Evolutionary conservation across 2,329 filamentous ascomycete species (phyloP).

Genomic region (Diaporthe citriasiana): DNA sequence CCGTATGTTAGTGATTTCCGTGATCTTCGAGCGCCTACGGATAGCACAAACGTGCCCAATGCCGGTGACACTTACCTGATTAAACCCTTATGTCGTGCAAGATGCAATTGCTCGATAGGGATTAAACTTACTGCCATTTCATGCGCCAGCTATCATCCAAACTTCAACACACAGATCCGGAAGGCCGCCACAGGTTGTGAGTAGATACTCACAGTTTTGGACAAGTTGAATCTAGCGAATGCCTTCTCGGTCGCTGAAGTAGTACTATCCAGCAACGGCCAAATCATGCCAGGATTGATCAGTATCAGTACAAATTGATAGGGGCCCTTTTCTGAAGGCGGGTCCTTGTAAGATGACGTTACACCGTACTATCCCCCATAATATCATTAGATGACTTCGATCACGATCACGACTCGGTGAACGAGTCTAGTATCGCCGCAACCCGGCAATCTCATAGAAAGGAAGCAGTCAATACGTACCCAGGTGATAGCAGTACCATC

Average conservation of each 20-base stretch:
- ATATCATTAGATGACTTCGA: not conserved
- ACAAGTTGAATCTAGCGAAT: not conserved
- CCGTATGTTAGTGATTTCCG: not conserved
- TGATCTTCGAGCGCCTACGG: no score
- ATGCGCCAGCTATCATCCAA: not conserved
- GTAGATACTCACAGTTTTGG: slow-evolving; percentile 9
- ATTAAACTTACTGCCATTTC: slow-evolving; percentile 2
- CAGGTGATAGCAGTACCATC: rapidly evolving
- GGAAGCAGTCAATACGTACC: not conserved
- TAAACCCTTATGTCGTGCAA: no score
- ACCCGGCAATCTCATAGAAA: no score
- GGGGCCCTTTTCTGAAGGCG: no score
- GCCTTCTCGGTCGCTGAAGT: not conserved
- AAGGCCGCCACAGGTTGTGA: no score
- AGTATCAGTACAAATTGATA: not conserved
- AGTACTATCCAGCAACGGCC: not conserved
- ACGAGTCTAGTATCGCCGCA: not conserved
- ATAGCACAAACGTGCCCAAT: not conserved
- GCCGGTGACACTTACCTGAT: not conserved
- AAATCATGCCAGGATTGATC: not conserved
- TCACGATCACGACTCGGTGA: no score
- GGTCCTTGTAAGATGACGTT: not conserved
- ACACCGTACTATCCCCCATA: not conserved
- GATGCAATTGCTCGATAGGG: not conserved
- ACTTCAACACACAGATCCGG: not conserved